Percentiles rank a stretch among this genome's conserved stretches.
phyloP scores from a whole-genome alignment of 2,329 filamentous ascomycete genomes.

The Monosporascus ibericus region DNA sequence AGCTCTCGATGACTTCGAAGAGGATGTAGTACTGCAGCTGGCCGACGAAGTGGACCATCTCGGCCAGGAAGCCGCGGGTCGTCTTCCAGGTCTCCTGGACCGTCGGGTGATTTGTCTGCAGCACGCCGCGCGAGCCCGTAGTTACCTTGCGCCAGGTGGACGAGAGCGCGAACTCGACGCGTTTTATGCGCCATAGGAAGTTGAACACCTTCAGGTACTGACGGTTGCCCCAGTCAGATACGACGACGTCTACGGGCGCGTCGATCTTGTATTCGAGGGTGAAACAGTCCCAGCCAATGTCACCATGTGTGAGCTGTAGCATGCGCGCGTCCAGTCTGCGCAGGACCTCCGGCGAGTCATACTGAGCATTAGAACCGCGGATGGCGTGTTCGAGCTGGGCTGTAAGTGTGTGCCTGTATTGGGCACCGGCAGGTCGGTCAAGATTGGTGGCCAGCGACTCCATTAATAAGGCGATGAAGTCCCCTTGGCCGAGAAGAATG shows the following conservation, averaged over 20 bases:
- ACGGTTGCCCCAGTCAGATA: slow-evolving; percentile 89
- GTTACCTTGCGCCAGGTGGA: slow-evolving; percentile 94
- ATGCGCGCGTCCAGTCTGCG: slow-evolving; percentile 93
- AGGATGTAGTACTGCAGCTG: slow-evolving; percentile 98
- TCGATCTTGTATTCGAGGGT: slow-evolving; percentile 98
- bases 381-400: slow-evolving; percentile 98
- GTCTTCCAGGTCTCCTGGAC: slow-evolving; percentile 82
- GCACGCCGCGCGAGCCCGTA: slow-evolving; percentile 87
- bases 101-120: slow-evolving; percentile 64
- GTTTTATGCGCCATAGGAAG: slow-evolving; percentile 96
- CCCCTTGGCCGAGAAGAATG: slow-evolving; percentile 86
- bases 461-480: slow-evolving; percentile 96
- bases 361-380: slow-evolving; percentile 93
- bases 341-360: slow-evolving; percentile 86
- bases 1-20: slow-evolving; percentile 96
- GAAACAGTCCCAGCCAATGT: slow-evolving; percentile 99
- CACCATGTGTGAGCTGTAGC: slow-evolving; percentile 91
- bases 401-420: slow-evolving; percentile 93
- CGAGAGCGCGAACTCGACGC: slow-evolving; percentile 88
- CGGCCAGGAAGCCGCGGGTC: slow-evolving; percentile 80
- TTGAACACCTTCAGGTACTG: slow-evolving; percentile 99
- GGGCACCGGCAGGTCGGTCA: slow-evolving; percentile 89
- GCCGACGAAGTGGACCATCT: slow-evolving; percentile 98
- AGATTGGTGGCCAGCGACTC: slow-evolving; percentile 90
- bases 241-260: slow-evolving; percentile 91